These are phyloP conservation scores for Neospora caninum DNA, from an alignment of 169 alveolate species.

Conservation along the genomic window DNA sequence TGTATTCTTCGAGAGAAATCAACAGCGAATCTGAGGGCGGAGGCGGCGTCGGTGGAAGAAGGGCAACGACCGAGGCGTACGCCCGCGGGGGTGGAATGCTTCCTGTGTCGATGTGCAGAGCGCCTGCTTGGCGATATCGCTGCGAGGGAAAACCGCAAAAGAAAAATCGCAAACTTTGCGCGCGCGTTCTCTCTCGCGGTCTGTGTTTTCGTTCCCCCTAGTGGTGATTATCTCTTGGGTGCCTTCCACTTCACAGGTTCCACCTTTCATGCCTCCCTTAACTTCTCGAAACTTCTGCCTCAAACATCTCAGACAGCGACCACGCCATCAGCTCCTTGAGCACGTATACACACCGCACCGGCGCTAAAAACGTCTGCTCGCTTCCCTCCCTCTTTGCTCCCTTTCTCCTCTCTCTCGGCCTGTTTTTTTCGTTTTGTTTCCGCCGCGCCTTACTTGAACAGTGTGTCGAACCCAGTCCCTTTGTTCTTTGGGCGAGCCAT, in stretches of 20 bases:
- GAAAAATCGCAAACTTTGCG: no score
- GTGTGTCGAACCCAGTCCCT: neutral
- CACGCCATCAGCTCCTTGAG: no score
- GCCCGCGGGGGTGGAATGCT: conserved; percentile 22
- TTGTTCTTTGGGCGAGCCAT: conserved; percentile 12
- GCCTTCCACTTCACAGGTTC: no score
- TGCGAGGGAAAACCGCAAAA: neutral
- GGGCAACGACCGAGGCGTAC: conserved; percentile 25
- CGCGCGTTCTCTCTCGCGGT: no score
- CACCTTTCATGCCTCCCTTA: no score
- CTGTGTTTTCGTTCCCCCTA: no score
- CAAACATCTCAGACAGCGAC: no score
- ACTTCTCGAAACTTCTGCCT: no score
- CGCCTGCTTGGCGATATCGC: neutral
- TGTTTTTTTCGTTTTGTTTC: no score
- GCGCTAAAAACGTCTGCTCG: no score
- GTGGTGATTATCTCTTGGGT: no score
- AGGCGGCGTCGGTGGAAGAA: neutral
- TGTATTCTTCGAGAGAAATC: conserved; percentile 47
- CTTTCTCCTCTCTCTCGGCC: neutral
- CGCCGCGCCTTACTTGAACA: neutral
- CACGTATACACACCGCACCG: no score
- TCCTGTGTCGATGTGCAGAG: neutral
- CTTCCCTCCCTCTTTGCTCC: neutral
- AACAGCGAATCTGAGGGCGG: neutral